Conservation (phyloP, 2,329 filamentous ascomycete species). For the Cercospora janseana region DNA sequence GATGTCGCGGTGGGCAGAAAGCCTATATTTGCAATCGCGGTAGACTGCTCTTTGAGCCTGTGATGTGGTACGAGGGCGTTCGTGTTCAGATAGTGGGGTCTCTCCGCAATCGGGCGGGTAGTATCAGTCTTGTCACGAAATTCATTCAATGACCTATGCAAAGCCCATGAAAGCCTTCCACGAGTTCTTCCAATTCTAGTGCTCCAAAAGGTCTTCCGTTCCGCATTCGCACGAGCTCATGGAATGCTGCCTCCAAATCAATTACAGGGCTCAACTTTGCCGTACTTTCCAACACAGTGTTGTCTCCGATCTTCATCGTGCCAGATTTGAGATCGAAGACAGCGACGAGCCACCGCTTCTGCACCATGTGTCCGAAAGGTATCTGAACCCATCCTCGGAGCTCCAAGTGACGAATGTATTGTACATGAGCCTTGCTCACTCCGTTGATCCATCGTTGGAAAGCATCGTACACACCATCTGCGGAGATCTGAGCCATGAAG, state of each 20-base stretch:
- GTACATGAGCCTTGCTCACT: slow-evolving; percentile 26
- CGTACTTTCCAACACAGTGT: not conserved
- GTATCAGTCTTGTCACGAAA: no score
- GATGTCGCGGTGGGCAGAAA: no score
- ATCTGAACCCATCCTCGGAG: slow-evolving; percentile 29
- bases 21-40: no score
- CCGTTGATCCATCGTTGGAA: slow-evolving; percentile 23
- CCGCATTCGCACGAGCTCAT: slow-evolving; percentile 15
- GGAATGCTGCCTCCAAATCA: slow-evolving; percentile 21
- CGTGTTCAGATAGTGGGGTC: no score
- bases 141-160: no score
- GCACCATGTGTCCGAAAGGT: slow-evolving; percentile 29
- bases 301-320: slow-evolving; percentile 12
- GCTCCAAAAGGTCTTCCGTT: slow-evolving; percentile 20
- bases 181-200: slow-evolving; percentile 18
- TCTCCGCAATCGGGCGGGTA: no score
- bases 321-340: slow-evolving; percentile 26
- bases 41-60: no score
- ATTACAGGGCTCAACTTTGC: slow-evolving; percentile 13
- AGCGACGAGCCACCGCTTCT: slow-evolving; percentile 24
- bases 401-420: slow-evolving; percentile 21
- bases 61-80: no score
- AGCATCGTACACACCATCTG: slow-evolving; percentile 23
- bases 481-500: slow-evolving; percentile 29
- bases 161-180: slow-evolving; percentile 24